These are phyloP conservation scores for Penicillium taxi DNA, from an alignment of 495 filamentous ascomycete genomes.

Conservation along the genomic window DNA sequence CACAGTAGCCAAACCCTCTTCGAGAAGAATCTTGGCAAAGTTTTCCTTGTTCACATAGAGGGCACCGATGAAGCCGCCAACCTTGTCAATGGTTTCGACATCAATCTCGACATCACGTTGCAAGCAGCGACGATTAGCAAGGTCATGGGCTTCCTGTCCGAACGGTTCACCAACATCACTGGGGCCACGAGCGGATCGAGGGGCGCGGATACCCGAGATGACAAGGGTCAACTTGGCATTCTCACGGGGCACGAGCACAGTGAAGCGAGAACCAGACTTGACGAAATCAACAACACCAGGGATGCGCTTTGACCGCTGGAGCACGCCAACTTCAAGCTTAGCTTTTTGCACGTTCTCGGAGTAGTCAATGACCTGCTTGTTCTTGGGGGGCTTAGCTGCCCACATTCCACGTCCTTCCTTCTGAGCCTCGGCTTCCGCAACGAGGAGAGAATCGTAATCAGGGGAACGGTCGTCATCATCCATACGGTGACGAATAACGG, in stretches of 20 bases:
- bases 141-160: slow-evolving; percentile 86
- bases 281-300: slow-evolving; percentile 95
- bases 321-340: slow-evolving; percentile 78
- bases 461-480: slow-evolving; percentile 88
- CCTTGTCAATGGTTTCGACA: slow-evolving; percentile 89
- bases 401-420: slow-evolving; percentile 91
- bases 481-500: slow-evolving; percentile 86
- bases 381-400: slow-evolving; percentile 72
- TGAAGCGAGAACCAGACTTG: slow-evolving; percentile 92
- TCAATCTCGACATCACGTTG: slow-evolving; percentile 97
- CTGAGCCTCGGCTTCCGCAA: slow-evolving; percentile 77
- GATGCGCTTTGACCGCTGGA: slow-evolving; percentile 85
- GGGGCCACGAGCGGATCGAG: slow-evolving; percentile 71
- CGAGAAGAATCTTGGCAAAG: slow-evolving; percentile 87
- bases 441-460: slow-evolving; percentile 86
- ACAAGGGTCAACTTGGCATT: slow-evolving; percentile 93
- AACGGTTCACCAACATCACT: slow-evolving; percentile 86
- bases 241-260: slow-evolving; percentile 83
- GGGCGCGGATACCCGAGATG: slow-evolving; percentile 88
- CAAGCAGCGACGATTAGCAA: slow-evolving; percentile 77
- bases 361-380: slow-evolving; percentile 75
- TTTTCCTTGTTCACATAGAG: slow-evolving; percentile 93
- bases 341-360: slow-evolving; percentile 91
- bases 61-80: slow-evolving; percentile 93
- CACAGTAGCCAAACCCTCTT: slow-evolving; percentile 87